Base-by-base conservation (phyloP, 805 yeast genomes). In the Ogataea philodendri region DNA sequence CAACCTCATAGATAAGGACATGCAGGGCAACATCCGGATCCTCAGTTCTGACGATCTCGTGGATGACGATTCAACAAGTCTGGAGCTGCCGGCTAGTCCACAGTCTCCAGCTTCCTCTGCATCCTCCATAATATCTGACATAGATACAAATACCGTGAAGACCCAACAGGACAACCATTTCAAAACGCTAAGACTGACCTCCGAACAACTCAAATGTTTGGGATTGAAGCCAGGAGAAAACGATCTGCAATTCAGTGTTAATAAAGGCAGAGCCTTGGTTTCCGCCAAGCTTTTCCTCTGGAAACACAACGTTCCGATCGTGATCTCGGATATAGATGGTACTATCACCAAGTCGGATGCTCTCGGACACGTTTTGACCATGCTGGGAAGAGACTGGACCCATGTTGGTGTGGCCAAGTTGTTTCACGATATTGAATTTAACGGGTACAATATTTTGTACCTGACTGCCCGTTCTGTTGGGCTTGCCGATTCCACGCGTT, bases 281-380 rank as follows among this genome's bases (percentile, higher is more conserved):
- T 67, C 66, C 8, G 78, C 96, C 0, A 77, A 82, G 47, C 66
- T 93, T 35, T 90, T 71, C 53, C 70, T 86, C 25, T 93, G 98
- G 98, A 78, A 79, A 45, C 71, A 81, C 47, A 70, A 78, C 39
- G 80, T 82, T 0, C 97, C 97, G 2, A 84, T 93, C 26, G 98
- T 93, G 5, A 90, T 93, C 16, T 86, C 96, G 7, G 98, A 93
- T 63, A 93, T 93, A 40, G 98, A 93, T 59, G 98, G 98, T 11
- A 93, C 98, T 2, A 93, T 93, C 47, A 93, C 98, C 11, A 89
- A 88, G 60, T 88, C 97, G 1, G 98, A 93, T 65, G 98, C 98
- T 0, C 66, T 93, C 52, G 98, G 98, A 3, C 98, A 93, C 61
- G 90, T 93, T 2, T 67, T 93, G 59, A 88, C 93, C 11, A 79